Percentiles rank a stretch among this genome's conserved stretches.
Evolutionary conservation across 1,139 yeast species (phyloP).

Genomic region (Pneumocystis sp.): DNA sequence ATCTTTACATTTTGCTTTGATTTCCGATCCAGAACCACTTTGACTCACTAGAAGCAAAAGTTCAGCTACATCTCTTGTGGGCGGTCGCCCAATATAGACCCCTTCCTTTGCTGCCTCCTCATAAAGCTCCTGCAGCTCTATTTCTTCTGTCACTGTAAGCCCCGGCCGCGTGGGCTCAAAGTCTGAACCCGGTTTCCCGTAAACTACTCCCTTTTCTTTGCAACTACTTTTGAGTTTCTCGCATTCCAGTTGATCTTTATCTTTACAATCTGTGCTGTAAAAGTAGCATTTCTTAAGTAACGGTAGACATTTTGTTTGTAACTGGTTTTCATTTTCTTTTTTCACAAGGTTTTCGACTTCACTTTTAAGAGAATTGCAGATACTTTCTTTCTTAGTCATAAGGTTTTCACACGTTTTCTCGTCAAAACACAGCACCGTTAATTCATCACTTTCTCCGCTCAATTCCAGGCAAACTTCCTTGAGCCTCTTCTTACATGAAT

Average conservation of each 20-base stretch:
- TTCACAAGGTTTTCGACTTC: not conserved
- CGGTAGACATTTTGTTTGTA: no score
- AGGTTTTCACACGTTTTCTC: not conserved
- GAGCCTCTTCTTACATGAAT: not conserved
- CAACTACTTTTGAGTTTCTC: not conserved
- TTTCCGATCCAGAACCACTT: not conserved
- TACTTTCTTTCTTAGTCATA: not conserved
- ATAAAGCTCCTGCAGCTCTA: not conserved
- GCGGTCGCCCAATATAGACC: not conserved
- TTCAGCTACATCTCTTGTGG: not conserved
- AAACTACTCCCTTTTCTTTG: not conserved
- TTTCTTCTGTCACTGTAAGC: not conserved
- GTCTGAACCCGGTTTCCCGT: not conserved
- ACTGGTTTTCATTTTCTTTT: no score
- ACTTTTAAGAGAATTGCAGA: not conserved
- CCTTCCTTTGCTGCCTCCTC: not conserved
- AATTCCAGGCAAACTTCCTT: not conserved
- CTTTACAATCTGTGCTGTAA: not conserved
- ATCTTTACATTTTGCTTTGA: not conserved
- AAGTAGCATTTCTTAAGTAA: not conserved
- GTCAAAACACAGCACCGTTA: not conserved
- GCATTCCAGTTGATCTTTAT: not conserved
- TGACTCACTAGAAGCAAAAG: not conserved
- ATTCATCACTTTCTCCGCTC: not conserved
- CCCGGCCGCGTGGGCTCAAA: not conserved